Conservation (phyloP, 352 stramenopile genomes). For the Phytophthora pini region DNA sequence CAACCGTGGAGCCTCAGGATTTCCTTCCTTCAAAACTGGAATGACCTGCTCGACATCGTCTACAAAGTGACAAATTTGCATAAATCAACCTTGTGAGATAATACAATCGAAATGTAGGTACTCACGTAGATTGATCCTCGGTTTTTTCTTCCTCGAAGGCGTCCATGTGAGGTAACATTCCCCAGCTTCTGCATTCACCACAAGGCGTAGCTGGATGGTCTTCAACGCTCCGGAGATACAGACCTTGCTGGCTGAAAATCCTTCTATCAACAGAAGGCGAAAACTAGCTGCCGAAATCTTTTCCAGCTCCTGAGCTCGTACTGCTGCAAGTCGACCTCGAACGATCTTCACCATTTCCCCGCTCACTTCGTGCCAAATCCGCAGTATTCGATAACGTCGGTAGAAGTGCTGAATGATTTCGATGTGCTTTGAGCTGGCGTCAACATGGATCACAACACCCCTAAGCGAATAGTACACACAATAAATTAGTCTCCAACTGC, state of each 20-base stretch:
- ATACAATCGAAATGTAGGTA: constrained; percentile 5
- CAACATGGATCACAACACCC: constrained; percentile 24
- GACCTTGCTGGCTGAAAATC: constrained; percentile 76
- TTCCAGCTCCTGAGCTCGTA: constrained; percentile 37
- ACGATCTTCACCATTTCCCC: constrained; percentile 51
- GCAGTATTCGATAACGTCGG: constrained; percentile 48
- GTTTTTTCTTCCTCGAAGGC: constrained; percentile 72
- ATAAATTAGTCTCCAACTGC: not conserved
- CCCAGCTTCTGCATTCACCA: constrained; percentile 45
- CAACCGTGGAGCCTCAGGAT: constrained; percentile 52
- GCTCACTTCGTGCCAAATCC: constrained; percentile 50
- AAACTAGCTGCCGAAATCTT: constrained; percentile 60
- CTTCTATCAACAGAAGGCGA: constrained; percentile 50
- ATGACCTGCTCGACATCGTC: constrained; percentile 72
- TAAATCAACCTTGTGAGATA: not conserved
- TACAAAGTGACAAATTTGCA: constrained; percentile 14
- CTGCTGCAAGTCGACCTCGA: constrained; percentile 36
- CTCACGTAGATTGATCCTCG: constrained; percentile 67
- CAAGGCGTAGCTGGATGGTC: constrained; percentile 63
- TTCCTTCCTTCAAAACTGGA: constrained; percentile 56
- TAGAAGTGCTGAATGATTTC: constrained; percentile 45
- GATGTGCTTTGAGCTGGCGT: constrained; percentile 24
- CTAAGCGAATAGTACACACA: constrained; percentile 8
- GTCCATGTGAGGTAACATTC: constrained; percentile 81
- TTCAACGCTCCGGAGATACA: constrained; percentile 74